Evolutionary conservation across 2,329 filamentous ascomycete species (phyloP), one percentile per base, ranked within the genome.

Genomic region (Cladosporium sp.): DNA sequence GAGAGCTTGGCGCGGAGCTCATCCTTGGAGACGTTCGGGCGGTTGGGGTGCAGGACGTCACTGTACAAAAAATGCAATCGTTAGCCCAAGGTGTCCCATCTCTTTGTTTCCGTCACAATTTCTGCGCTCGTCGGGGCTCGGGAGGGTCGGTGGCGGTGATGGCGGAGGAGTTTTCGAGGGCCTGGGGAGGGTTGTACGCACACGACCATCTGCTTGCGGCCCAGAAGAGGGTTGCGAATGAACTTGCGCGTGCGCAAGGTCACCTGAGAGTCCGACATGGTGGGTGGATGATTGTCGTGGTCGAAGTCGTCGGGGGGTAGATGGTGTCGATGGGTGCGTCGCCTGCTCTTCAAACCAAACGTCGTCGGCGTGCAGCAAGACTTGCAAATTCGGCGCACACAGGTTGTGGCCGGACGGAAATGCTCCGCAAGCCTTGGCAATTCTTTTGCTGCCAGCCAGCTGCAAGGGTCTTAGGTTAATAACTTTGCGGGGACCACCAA

Each of bases 191-290:
- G 16, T 30, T 50, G 39, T 38, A 68, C 67, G 62, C 61, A 96
- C 92, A 96, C 88, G 78, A 96, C 92, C 89, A 97, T 95, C 86
- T 97, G 92, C 84, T 95, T 95, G 76, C 92, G 88, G 75, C 86
- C 89, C 73, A 98, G 86, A 72, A 98, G 89, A 76, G 93, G 88
- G 85, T 98, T 98, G 82, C 91, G 89, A 80, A 97, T 94, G 88
- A 98, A 98, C 83, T 97, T 97, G 88, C 93, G 92, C 78, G 93
- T 98, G 81, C 93, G 74, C 70, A 77, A 66, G 60, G 74, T 77
- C 61, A 77, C 73, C 68, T 76, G 74, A 60, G 71, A 71, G 78
- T 91, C 87, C 78, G 91, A 87, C 92, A 96, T 95, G 76, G 77
- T 94, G 76, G 70, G 70, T 75, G 61, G 62, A 55, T 52, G 48